phyloP scores from a whole-genome alignment of 1,139 yeast species.

The Geotrichum macrosporum region DNA sequence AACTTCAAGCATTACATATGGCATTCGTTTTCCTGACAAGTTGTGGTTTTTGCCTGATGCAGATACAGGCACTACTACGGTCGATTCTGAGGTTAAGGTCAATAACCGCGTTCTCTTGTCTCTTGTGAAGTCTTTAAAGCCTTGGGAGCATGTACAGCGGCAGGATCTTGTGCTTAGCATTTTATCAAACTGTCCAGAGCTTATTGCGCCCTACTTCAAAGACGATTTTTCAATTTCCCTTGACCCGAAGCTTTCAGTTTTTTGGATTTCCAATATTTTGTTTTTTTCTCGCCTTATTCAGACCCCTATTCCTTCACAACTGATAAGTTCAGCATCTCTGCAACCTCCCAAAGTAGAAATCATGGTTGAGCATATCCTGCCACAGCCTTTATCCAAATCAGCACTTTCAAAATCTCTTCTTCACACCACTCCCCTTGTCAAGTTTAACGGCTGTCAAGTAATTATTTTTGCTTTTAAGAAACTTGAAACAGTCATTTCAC shows the following conservation, averaged over 20 bases:
- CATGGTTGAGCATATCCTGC: slow-evolving; percentile 56
- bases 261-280: slow-evolving; percentile 75
- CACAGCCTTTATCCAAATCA: slow-evolving; percentile 59
- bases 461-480: slow-evolving; percentile 54
- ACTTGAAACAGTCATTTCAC: slow-evolving; percentile 40
- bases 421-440: slow-evolving; percentile 52
- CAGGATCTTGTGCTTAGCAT: slow-evolving; percentile 53
- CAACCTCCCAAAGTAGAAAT: slow-evolving; percentile 30
- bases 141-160: slow-evolving; percentile 72
- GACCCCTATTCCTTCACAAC: slow-evolving; percentile 48
- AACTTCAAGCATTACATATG: slow-evolving; percentile 51
- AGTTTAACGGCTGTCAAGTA: slow-evolving; percentile 61
- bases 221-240: slow-evolving; percentile 49
- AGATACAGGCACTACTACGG: slow-evolving; percentile 22
- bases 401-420: slow-evolving; percentile 58
- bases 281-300: slow-evolving; percentile 56
- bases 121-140: slow-evolving; percentile 61
- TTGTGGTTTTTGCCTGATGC: slow-evolving; percentile 50
- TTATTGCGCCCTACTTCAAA: slow-evolving; percentile 67
- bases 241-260: slow-evolving; percentile 69
- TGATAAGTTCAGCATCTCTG: slow-evolving; percentile 19
- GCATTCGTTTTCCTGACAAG: slow-evolving; percentile 60
- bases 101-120: slow-evolving; percentile 62
- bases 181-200: slow-evolving; percentile 56
- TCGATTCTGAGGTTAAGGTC: slow-evolving; percentile 20